Base-by-base conservation (phyloP, 2,329 filamentous ascomycete genomes). In the Pseudonectria buxi region DNA sequence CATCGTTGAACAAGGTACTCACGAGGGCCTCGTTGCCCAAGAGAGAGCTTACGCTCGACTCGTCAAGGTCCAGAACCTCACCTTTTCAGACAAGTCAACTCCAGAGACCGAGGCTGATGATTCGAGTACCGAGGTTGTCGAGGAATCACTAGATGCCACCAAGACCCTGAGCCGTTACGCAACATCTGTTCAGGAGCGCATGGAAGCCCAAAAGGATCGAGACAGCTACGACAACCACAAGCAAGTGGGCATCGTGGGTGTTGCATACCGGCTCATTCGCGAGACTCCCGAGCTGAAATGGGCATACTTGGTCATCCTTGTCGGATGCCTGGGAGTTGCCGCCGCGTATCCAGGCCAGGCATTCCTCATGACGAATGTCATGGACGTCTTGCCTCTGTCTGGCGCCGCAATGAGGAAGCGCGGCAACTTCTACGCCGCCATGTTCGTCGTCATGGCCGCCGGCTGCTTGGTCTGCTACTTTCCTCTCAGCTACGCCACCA, bases 381-480 rank as follows among this genome's bases (percentile, higher is more conserved):
- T 67, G 30, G 56, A 66, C 6, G 61, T 67, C 6, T 69, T 70
- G 36, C 58, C 52, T 3, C 38, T 61, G 3, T 45, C 49, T 5
- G 54, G 56, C 2, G 44, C 56, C 2, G 51, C 42, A 4, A 59
- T 64, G 55, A 51, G 50, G 6, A 40, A 54, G 3, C 49, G 50
- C 1, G 72, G 70, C 7, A 64, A 77, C 47, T 76, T 75, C 45
- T 75, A 63, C 54, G 65, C 72, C 0, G 57, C 65, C 33, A 76
- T 77, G 71, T 76, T 76, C 41, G 65, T 73, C 29, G 59, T 74
- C 2, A 46, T 72, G 26, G 69, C 71, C 3, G 55, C 59, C 4
- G 68, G 61, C 3, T 58, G 61, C 6, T 10, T 15, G 24, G 12
- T 26, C 51, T 34, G 51, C 62, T n/a, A 53, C 61, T 16, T 49